Percentiles rank a stretch among this genome's conserved stretches.
Conservation (phyloP, 371 early-diverging fungal genomes). For the Parasitella parasitica region DNA sequence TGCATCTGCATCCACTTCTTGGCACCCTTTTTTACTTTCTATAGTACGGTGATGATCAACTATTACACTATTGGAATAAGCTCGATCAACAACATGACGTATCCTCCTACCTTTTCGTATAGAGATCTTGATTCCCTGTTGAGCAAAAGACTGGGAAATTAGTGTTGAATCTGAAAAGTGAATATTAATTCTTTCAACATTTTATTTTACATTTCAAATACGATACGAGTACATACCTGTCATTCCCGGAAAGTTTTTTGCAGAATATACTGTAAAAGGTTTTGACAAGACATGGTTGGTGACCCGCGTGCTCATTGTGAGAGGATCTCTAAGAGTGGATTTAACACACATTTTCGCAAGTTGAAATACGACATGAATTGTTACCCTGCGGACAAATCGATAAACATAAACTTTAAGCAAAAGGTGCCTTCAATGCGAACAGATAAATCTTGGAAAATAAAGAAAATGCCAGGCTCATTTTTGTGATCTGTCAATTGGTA, state of each 20-base stretch:
- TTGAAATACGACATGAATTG: not conserved
- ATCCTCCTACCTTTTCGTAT: conserved; percentile 53
- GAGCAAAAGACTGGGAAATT: conserved; percentile 66
- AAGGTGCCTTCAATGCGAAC: conserved; percentile 49
- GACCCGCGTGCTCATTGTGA: conserved; percentile 34
- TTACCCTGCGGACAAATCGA: conserved; percentile 33
- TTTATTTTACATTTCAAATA: not conserved
- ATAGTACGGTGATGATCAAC: not conserved
- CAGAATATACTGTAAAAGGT: conserved; percentile 47
- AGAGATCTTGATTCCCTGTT: conserved; percentile 67
- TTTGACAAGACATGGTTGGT: conserved; percentile 33
- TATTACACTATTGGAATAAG: conserved; percentile 1
- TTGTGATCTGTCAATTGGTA: conserved; percentile 47
- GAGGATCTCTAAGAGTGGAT: conserved; percentile 34
- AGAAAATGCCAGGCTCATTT: conserved; percentile 54
- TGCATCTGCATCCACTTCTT: not conserved
- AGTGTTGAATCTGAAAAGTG: conserved; percentile 52
- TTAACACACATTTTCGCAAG: not conserved
- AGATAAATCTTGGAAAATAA: conserved; percentile 63
- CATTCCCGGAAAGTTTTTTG: conserved; percentile 65
- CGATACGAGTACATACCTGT: too few species aligned
- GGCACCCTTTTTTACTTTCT: not conserved
- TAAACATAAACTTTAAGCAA: conserved; percentile 45
- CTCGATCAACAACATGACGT: conserved; percentile 13
- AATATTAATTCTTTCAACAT: not conserved